Conservation (phyloP, 2,329 filamentous ascomycete species). For the Alternaria incomplexa region DNA sequence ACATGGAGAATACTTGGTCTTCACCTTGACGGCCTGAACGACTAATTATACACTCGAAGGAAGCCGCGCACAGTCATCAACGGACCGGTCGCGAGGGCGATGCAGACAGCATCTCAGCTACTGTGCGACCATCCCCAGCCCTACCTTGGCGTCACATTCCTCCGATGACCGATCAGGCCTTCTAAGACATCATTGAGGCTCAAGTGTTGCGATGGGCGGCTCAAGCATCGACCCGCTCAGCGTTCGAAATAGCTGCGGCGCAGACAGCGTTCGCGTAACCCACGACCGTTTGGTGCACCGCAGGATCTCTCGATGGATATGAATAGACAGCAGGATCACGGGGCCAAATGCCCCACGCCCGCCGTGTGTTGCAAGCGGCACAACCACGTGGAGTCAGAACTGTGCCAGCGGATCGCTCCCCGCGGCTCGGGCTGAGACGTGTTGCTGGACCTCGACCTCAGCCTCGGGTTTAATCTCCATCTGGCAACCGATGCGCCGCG, state of each 20-base stretch:
- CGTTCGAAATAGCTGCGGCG: not conserved
- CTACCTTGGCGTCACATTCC: not conserved
- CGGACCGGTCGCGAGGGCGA: not conserved
- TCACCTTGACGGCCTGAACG: not conserved
- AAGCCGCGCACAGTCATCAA: not conserved
- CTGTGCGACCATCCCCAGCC: not conserved
- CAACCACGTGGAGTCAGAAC: constrained; percentile 4
- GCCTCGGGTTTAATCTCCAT: not conserved
- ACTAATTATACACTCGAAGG: not conserved
- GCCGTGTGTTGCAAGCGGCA: not conserved
- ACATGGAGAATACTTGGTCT: not conserved
- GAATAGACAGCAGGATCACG: constrained; percentile 3
- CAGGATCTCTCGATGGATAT: not conserved
- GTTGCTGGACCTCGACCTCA: constrained; percentile 1
- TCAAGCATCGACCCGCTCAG: not conserved
- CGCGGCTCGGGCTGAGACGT: not conserved
- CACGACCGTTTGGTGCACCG: not conserved
- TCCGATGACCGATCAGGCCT: not conserved
- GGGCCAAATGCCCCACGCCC: not conserved
- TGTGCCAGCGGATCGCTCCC: not conserved
- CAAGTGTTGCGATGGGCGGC: not conserved
- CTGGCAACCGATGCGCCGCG: not conserved
- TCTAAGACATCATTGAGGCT: constrained; percentile 3
- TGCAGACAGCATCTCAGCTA: not conserved
- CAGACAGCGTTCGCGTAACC: not conserved